These are phyloP conservation scores for Ilyonectria destructans DNA, from an alignment of 2,329 filamentous ascomycete genomes.

Conservation along the genomic window DNA sequence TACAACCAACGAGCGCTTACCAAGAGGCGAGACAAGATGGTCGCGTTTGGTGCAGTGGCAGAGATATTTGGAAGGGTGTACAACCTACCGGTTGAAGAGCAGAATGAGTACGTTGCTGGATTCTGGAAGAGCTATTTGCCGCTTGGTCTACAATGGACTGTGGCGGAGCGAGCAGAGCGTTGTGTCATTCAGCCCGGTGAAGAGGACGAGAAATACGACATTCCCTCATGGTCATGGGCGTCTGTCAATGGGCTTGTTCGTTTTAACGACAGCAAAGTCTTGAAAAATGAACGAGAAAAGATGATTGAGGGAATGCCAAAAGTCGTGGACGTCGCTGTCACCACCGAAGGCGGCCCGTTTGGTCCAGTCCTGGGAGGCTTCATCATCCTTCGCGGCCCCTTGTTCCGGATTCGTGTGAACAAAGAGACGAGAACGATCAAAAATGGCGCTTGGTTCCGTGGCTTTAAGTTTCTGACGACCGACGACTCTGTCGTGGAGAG, in stretches of 20 bases:
- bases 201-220: constrained; percentile 11
- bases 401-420: not conserved
- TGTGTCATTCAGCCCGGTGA: constrained; percentile 1
- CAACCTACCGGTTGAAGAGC: not conserved
- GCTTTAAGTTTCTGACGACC: not conserved
- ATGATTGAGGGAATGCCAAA: not conserved
- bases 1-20: constrained; percentile 18
- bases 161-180: constrained; percentile 11
- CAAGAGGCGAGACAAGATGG: constrained; percentile 16
- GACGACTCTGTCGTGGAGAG: not conserved
- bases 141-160: not conserved
- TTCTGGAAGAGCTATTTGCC: constrained; percentile 16
- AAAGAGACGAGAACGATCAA: not conserved
- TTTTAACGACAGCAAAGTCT: not conserved
- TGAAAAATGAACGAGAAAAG: not conserved
- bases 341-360: constrained; percentile 14
- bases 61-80: constrained; percentile 14
- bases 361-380: constrained; percentile 10
- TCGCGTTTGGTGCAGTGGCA: constrained; percentile 11
- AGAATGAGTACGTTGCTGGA: constrained; percentile 14
- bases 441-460: constrained; percentile 15
- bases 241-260: constrained; percentile 17
- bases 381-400: constrained; percentile 2
- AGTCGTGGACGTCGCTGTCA: constrained; percentile 10
- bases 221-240: constrained; percentile 23